A percentile compares a stretch with the other conserved stretches of the same genome.
Conservation (phyloP, 371 early-diverging fungal species). For the Ordospora colligata region DNA sequence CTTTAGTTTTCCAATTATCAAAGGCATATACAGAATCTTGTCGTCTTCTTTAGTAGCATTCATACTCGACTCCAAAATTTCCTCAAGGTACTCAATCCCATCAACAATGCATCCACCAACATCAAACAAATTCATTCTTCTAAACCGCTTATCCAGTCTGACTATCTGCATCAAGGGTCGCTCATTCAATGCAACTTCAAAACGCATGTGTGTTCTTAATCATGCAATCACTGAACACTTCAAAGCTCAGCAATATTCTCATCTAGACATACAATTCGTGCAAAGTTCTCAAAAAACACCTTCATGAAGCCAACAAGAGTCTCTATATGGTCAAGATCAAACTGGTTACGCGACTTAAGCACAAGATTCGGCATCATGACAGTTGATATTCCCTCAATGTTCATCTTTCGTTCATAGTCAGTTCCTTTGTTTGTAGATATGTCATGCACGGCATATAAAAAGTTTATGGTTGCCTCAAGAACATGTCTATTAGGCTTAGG, state of each 20-base stretch:
- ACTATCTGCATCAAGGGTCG: neutral
- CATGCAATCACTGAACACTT: no score
- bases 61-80: conserved; percentile 21
- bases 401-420: conserved; percentile 31
- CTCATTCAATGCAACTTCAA: no score
- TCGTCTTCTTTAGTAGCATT: neutral
- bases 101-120: neutral
- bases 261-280: neutral
- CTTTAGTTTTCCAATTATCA: neutral
- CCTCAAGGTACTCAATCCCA: conserved; percentile 16
- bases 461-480: conserved; percentile 30
- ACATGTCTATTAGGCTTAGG: conserved; percentile 49
- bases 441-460: conserved; percentile 29
- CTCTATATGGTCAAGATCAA: conserved; percentile 28
- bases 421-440: conserved; percentile 8
- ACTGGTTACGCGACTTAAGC: conserved; percentile 15
- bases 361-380: conserved; percentile 57
- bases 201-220: no score
- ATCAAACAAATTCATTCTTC: conserved; percentile 13
- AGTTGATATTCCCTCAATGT: conserved; percentile 40
- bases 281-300: conserved; percentile 37
- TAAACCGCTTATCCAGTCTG: neutral
- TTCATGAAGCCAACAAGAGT: conserved; percentile 39
- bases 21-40: neutral
- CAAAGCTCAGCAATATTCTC: neutral